phyloP scores from a whole-genome alignment of 2,329 filamentous ascomycete species.

The Aspergillus sp. region DNA sequence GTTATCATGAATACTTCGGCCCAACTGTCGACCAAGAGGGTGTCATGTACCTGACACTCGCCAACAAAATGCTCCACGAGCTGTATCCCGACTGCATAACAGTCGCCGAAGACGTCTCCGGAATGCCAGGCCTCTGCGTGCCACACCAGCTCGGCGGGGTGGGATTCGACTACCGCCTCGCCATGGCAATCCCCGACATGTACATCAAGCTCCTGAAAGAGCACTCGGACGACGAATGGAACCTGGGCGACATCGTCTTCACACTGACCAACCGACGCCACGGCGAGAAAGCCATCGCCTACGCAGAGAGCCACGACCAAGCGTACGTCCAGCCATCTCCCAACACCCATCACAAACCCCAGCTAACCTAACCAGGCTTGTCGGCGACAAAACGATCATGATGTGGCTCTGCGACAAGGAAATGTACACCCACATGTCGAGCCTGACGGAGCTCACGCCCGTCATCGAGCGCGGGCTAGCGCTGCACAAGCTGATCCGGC shows the following conservation, averaged over 20 bases:
- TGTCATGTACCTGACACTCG: constrained; percentile 88
- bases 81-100: constrained; percentile 83
- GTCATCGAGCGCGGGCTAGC: constrained; percentile 84
- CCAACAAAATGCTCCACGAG: constrained; percentile 90
- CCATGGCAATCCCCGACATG: constrained; percentile 96
- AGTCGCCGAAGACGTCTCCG: constrained; percentile 92
- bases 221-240: constrained; percentile 81
- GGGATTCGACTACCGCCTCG: constrained; percentile 93
- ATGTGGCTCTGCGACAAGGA: constrained; percentile 98
- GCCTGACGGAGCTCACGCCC: constrained; percentile 69
- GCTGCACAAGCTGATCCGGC: constrained; percentile 93
- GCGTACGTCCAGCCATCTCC: constrained; percentile 55
- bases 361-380: constrained; percentile 50
- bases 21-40: constrained; percentile 82
- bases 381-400: constrained; percentile 93
- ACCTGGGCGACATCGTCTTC: constrained; percentile 73
- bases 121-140: constrained; percentile 94
- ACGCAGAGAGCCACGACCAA: constrained; percentile 95
- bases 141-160: constrained; percentile 78
- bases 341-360: not conserved
- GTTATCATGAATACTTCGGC: constrained; percentile 97
- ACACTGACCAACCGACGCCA: constrained; percentile 88
- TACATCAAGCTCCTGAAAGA: constrained; percentile 99
- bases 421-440: constrained; percentile 97
- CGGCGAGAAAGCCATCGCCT: constrained; percentile 96